Evolutionary conservation across 2,329 filamentous ascomycete species (phyloP), one percentile per base, ranked within the genome.

Genomic region (Davidsoniella australis): DNA sequence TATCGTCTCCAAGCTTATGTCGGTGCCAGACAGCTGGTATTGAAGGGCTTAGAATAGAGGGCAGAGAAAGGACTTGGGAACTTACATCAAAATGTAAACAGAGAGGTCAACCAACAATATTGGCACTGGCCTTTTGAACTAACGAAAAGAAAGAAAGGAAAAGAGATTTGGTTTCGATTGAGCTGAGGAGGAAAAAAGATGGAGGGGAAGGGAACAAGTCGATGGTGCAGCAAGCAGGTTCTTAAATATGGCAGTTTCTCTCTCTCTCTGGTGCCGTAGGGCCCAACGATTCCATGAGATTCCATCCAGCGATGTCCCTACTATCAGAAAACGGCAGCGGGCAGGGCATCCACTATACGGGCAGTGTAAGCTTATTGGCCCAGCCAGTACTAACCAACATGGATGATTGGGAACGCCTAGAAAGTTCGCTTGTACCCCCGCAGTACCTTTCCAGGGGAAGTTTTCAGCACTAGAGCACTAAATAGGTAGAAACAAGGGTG

Each of bases 261-360:
- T 33, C 23, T 38, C 43, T 48, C 46, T 41, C 23, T 39, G 20
- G 26, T 37, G 36, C 18, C 17, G 38, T 23, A 49, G 8, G 33
- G 37, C 44, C 43, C 38, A 45, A 37, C 43, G 54, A 55, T 55
- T 55, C 54, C 49, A 55, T 51, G 52, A 52, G 54, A 54, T 55
- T 55, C 54, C 50, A 55, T 55, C 23, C 38, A 37, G 29, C 38
- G 29, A 39, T 46, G 26, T 50, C 43, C 51, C 51, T 53, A 45
- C 47, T 53, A 29, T 41, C 50, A 44, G 36, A 24, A 36, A 41
- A 42, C 17, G 23, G 26, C 44, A 40, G 29, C 9, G 29, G 29
- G 3, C 29, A 33, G 29, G 8, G 52, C 52, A 48, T 44, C 52
- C 52, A 51, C 37, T 36, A 45, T 45, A 45, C 43, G 41, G 45